These are phyloP conservation scores for Aspergillus puulaauensis DNA, from an alignment of 2,329 filamentous ascomycete species.

Conservation along the genomic window DNA sequence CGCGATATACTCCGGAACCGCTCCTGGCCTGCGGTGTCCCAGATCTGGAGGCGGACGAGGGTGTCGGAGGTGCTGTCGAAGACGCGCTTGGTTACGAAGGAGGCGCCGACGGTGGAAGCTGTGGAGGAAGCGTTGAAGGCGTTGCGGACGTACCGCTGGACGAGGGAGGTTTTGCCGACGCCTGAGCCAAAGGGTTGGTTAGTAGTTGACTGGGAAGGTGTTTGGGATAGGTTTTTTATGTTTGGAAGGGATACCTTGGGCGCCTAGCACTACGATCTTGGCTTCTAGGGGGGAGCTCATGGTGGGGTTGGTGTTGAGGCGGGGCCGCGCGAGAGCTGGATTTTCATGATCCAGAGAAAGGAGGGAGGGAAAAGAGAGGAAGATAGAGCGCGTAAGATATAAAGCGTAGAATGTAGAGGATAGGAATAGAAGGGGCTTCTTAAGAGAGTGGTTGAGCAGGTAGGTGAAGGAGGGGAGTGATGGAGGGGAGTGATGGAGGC, in stretches of 20 bases:
- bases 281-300: slow-evolving; percentile 53
- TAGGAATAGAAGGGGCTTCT: too few relatives aligned
- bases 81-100: slow-evolving; percentile 76
- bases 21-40: slow-evolving; percentile 96
- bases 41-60: slow-evolving; percentile 87
- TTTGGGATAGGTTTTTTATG: neutral
- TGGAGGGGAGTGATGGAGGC: neutral
- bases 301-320: slow-evolving; percentile 30
- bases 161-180: slow-evolving; percentile 54
- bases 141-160: slow-evolving; percentile 51
- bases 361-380: neutral
- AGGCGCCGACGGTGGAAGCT: slow-evolving; percentile 73
- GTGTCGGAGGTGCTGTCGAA: slow-evolving; percentile 83
- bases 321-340: slow-evolving; percentile 23
- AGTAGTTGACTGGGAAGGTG: neutral
- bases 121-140: slow-evolving; percentile 43
- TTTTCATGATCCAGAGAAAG: slow-evolving; percentile 30
- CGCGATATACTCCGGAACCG: slow-evolving; percentile 91
- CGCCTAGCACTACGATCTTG: slow-evolving; percentile 54
- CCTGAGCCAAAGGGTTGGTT: slow-evolving; percentile 29
- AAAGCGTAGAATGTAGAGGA: neutral
- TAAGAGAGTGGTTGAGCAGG: neutral
- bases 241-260: slow-evolving; percentile 41
- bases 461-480: neutral
- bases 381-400: neutral